Evolutionary conservation across 2,329 filamentous ascomycete species (phyloP), one percentile per base, ranked within the genome.

Genomic region (Lecanicillium sp.): DNA sequence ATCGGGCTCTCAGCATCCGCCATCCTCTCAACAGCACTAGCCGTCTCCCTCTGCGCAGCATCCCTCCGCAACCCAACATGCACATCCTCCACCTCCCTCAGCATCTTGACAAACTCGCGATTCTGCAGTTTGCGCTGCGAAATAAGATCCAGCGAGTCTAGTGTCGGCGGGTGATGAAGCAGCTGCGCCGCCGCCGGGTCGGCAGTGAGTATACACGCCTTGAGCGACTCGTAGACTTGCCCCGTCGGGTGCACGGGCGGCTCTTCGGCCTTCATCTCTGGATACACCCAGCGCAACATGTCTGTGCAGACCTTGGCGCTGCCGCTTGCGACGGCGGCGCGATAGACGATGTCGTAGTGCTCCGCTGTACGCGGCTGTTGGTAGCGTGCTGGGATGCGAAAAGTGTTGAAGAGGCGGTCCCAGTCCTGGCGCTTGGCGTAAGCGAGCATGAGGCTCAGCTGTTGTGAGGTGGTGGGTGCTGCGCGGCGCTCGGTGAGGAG

Each of bases 331-430:
- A 70, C 67, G 38, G 78, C 64, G 19, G 63, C 51, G 12, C 54
- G 46, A 51, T 75, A 81, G 18, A 78, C 59, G 25, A 70, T 58
- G 4, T 60, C 55, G 51, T 85, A 85, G 45, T 81, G 63, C 13
- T 53, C 52, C n/a, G 61, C 50, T 0, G 71, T 68, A 15, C 80
- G 72, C 2, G 63, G 48, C 8, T 56, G 51, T 29, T 66, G 57
- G 47, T 70, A 68, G 29, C 70, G 63, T 12, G 78, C 59, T 4
- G 75, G 67, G 40, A 68, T 64, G 39, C 69, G 68, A 67, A 80
- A 85, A 9, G 68, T 51, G 15, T 74, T 64, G 78, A 76, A 83
- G 49, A 84, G 76, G 5, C 63, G 60, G 13, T 67, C 54, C 67
- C 75, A 80, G 46, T 77, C 60, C 14, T 53, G 50, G 42, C 64